Conservation (phyloP, 257 asterid species). For the Solanum sitiens region DNA sequence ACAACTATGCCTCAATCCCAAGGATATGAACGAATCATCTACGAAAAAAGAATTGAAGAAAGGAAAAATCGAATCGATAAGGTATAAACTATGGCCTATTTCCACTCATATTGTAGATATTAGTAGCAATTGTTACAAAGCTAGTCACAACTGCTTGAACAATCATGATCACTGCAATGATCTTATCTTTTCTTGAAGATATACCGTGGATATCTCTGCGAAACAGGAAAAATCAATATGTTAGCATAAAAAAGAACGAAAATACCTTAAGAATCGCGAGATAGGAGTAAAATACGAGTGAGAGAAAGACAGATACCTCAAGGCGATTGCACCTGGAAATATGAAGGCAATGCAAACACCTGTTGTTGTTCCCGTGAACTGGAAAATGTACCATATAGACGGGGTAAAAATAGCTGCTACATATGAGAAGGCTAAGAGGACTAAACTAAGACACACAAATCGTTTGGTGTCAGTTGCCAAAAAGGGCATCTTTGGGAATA, state of each 20-base stretch:
- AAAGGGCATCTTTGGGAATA: conserved; percentile 43
- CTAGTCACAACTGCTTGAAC: conserved; percentile 70
- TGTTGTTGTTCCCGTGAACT: conserved; percentile 86
- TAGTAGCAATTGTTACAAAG: conserved; percentile 60
- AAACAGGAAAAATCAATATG: neutral
- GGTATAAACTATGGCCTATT: neutral
- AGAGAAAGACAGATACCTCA: conserved; percentile 39
- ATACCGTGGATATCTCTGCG: conserved; percentile 82
- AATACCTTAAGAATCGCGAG: neutral
- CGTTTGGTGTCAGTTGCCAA: conserved; percentile 44
- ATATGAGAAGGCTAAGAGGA: conserved; percentile 43
- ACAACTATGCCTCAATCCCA: neutral
- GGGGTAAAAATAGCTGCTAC: conserved; percentile 67
- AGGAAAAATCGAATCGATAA: neutral
- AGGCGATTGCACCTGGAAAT: conserved; percentile 69
- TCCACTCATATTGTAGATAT: conserved; percentile 43
- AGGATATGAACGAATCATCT: neutral
- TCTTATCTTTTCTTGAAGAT: conserved; percentile 66
- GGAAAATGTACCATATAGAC: conserved; percentile 87
- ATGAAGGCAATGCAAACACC: conserved; percentile 85
- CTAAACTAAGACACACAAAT: conserved; percentile 46
- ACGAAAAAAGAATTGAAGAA: neutral
- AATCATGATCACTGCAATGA: conserved; percentile 56
- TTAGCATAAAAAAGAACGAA: neutral
- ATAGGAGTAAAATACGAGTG: neutral